phyloP scores from a whole-genome alignment of 768 basidiomycete species.

The Tulasnella sp. region DNA sequence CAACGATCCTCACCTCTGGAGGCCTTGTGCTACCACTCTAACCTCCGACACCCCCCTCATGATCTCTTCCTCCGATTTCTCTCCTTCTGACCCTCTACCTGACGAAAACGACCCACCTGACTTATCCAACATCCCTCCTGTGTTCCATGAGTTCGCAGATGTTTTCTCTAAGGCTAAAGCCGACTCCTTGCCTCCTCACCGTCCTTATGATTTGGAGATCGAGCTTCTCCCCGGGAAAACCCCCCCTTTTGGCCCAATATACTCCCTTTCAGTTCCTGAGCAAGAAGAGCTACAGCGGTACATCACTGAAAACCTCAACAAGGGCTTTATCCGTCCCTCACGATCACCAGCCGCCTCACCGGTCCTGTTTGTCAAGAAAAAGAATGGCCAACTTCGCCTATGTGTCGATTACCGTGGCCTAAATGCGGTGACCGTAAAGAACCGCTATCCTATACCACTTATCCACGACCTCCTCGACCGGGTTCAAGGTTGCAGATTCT shows the following conservation, averaged over 20 bases:
- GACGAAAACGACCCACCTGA: no score
- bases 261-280: not conserved
- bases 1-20: no score
- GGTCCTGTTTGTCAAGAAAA: not conserved
- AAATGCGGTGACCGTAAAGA: conserved; percentile 1
- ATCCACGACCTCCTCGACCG: not conserved
- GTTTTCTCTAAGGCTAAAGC: not conserved
- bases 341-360: not conserved
- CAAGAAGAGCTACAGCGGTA: not conserved
- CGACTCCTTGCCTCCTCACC: not conserved
- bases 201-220: not conserved
- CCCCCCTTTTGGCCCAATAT: not conserved
- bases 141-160: not conserved
- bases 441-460: not conserved
- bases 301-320: conserved; percentile 1
- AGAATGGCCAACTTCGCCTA: not conserved
- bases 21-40: no score
- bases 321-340: not conserved
- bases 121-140: not conserved
- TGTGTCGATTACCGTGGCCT: conserved; percentile 1
- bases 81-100: no score
- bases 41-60: no score
- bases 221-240: not conserved
- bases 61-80: no score
- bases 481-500: not conserved